phyloP scores from a whole-genome alignment of 306 rosid genomes.

The Lathyrus sativus region DNA sequence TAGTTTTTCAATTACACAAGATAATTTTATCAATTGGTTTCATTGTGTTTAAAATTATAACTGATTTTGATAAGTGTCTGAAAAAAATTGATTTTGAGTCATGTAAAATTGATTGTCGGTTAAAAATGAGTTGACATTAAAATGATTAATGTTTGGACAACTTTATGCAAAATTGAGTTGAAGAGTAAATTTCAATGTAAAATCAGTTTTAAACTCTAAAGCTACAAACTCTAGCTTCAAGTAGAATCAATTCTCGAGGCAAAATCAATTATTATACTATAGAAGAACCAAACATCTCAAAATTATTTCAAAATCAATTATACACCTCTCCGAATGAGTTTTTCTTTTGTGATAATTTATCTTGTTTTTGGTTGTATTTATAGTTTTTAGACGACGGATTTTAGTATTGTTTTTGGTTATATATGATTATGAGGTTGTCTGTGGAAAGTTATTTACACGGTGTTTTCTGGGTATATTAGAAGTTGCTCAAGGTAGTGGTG shows the following conservation, averaged over 20 bases:
- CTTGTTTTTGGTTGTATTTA: not conserved
- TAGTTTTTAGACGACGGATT: not conserved
- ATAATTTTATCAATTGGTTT: not conserved
- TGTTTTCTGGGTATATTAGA: slow-evolving; percentile 40
- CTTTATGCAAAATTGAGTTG: too few relatives aligned
- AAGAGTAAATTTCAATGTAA: too few relatives aligned
- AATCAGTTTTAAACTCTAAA: too few relatives aligned
- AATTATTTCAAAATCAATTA: too few relatives aligned
- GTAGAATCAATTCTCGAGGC: not conserved
- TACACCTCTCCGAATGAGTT: not conserved
- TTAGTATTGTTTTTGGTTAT: slow-evolving; percentile 4
- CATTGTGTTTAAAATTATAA: not conserved
- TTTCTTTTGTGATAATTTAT: too few relatives aligned
- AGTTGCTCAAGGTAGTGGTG: slow-evolving; percentile 49
- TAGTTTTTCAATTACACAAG: not conserved
- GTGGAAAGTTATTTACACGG: not conserved
- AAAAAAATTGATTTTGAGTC: too few relatives aligned
- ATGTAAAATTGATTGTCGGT: too few relatives aligned
- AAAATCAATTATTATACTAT: not conserved
- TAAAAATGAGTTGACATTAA: too few relatives aligned
- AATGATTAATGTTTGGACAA: too few relatives aligned
- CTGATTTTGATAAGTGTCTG: not conserved
- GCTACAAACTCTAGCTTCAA: too few relatives aligned
- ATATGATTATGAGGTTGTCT: slow-evolving; percentile 4
- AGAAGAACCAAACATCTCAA: not conserved